A percentile compares a stretch with the other conserved stretches of the same genome.
Conservation (phyloP, 2,329 filamentous ascomycete species). For the Claviceps humidiphila region DNA sequence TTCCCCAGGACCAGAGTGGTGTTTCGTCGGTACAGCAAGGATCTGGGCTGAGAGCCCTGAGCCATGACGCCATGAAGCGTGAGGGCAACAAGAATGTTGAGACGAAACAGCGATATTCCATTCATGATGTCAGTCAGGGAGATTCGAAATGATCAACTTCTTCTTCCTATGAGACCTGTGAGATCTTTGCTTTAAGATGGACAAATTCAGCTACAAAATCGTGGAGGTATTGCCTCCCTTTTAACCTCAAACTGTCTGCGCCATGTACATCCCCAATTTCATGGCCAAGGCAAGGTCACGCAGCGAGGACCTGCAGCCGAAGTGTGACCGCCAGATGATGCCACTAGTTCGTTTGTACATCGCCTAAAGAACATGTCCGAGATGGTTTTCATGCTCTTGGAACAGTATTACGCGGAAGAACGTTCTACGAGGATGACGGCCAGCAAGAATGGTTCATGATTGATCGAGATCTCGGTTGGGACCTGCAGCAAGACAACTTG, state of each 20-base stretch:
- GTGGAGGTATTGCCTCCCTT: not conserved
- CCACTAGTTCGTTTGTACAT: not conserved
- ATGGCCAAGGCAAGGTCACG: not conserved
- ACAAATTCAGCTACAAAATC: not conserved
- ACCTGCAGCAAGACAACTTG: not conserved
- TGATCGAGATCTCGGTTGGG: conserved; percentile 1
- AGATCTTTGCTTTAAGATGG: not conserved
- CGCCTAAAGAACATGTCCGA: not conserved
- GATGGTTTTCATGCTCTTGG: not conserved
- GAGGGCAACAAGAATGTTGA: not conserved
- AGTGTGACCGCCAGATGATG: not conserved
- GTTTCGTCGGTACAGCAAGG: not conserved
- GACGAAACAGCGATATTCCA: not conserved
- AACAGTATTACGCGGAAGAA: not conserved
- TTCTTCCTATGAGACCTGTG: not conserved
- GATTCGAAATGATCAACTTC: not conserved
- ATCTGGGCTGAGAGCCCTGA: not conserved
- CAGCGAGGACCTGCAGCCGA: not conserved
- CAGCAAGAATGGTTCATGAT: not conserved
- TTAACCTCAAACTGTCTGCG: not conserved
- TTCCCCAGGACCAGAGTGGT: conserved; percentile 4
- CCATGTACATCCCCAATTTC: not conserved
- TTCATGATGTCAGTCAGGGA: not conserved
- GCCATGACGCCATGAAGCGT: not conserved
- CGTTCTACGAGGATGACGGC: not conserved